Conservation (phyloP, 2,329 filamentous ascomycete genomes). For the Colletotrichum sp. region DNA sequence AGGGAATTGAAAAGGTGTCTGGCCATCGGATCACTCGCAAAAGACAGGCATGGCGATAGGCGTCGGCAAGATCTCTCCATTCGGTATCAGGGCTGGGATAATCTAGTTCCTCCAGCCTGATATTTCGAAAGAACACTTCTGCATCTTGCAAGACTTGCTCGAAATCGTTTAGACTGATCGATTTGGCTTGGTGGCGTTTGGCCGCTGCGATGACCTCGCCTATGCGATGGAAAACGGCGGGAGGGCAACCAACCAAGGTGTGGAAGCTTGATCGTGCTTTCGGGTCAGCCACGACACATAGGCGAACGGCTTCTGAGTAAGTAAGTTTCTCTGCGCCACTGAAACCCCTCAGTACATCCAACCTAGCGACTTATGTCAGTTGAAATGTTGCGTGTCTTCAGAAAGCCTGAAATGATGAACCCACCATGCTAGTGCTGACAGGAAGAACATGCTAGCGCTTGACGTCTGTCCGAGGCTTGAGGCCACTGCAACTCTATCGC, state of each 20-base stretch:
- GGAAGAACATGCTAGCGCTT: slow-evolving; percentile 25
- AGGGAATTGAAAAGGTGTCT: slow-evolving; percentile 27
- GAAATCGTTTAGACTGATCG: slow-evolving; percentile 9
- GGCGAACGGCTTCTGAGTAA: slow-evolving; percentile 27
- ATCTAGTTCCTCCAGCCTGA: slow-evolving; percentile 25
- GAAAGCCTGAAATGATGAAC: background rate
- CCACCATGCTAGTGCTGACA: slow-evolving; percentile 30
- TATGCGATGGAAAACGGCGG: slow-evolving; percentile 27
- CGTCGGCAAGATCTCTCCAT: slow-evolving; percentile 31
- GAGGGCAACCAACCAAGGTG: slow-evolving; percentile 29
- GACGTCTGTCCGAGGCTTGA: slow-evolving; percentile 17
- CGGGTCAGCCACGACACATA: slow-evolving; percentile 26
- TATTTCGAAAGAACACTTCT: slow-evolving; percentile 28
- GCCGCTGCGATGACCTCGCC: slow-evolving; percentile 26
- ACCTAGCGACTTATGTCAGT: slow-evolving; percentile 15
- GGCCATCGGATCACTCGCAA: slow-evolving; percentile 30
- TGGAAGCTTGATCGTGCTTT: slow-evolving; percentile 25
- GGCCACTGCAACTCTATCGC: slow-evolving; percentile 23
- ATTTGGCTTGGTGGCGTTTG: slow-evolving; percentile 20
- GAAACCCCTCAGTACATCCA: slow-evolving; percentile 32
- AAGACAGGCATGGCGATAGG: slow-evolving; percentile 32
- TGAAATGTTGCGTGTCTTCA: background rate
- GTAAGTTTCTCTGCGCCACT: slow-evolving; percentile 34
- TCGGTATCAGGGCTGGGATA: slow-evolving; percentile 30
- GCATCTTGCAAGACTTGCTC: slow-evolving; percentile 18